Percentiles rank a stretch among this genome's conserved stretches.
These are phyloP conservation scores for Leucocoprinus birnbaumii DNA, from an alignment of 768 basidiomycete genomes.

Conservation along the genomic window DNA sequence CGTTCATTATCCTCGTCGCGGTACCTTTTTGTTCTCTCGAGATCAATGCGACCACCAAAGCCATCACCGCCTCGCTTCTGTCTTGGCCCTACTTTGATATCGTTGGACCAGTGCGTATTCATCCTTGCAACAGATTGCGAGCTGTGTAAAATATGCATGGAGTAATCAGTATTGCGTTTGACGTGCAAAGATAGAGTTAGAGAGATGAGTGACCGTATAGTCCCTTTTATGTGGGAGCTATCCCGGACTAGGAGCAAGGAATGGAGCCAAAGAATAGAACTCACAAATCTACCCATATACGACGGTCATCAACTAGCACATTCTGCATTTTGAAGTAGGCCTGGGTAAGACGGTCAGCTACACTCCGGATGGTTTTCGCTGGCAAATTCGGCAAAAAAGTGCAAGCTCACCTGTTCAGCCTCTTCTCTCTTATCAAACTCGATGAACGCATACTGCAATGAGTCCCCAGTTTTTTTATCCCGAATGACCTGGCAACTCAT, in stretches of 20 bases:
- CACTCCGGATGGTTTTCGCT: constrained; percentile 3
- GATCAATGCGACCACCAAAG: constrained; percentile 72
- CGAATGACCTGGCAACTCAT: constrained; percentile 98
- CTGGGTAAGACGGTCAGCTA: constrained; percentile 30
- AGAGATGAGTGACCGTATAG: neutral
- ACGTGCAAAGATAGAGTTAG: constrained; percentile 8
- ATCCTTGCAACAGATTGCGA: constrained; percentile 93
- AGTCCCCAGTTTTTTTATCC: constrained; percentile 95
- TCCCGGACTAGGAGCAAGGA: neutral
- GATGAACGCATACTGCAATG: constrained; percentile 96
- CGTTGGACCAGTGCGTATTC: constrained; percentile 81
- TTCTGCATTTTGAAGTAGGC: constrained; percentile 99
- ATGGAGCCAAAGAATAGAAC: constrained; percentile 25
- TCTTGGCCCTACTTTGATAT: constrained; percentile 48
- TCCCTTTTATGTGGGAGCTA: neutral
- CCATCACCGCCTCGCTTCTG: constrained; percentile 33
- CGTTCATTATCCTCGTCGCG: constrained; percentile 38
- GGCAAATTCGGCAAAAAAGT: neutral
- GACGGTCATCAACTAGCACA: constrained; percentile 92
- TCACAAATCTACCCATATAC: constrained; percentile 99
- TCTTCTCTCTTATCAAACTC: constrained; percentile 94
- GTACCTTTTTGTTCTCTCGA: constrained; percentile 72
- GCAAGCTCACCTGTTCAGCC: constrained; percentile 77
- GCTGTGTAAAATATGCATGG: constrained; percentile 35
- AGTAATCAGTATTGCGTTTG: constrained; percentile 5